A percentile compares a stretch with the other conserved stretches of the same genome.
phyloP scores from a whole-genome alignment of 768 basidiomycete genomes.

The Lactifluus hygrophoroides region DNA sequence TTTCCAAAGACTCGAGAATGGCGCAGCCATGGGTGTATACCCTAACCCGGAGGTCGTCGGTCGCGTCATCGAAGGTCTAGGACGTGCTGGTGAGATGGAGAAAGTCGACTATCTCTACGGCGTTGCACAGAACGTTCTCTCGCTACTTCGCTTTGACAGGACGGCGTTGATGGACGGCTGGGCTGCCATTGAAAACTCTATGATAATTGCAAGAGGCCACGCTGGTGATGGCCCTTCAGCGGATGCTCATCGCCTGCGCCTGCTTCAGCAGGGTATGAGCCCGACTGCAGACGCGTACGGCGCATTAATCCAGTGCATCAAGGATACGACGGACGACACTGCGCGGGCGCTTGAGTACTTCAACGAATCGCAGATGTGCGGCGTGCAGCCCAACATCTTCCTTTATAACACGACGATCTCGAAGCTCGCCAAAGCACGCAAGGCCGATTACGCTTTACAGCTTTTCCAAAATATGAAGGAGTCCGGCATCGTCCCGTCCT shows the following conservation, averaged over 20 bases:
- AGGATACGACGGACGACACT: slow-evolving; percentile 95
- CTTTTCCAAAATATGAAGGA: slow-evolving; percentile 85
- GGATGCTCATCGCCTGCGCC: slow-evolving; percentile 68
- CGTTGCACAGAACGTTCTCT: slow-evolving; percentile 54
- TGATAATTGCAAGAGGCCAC: slow-evolving; percentile 83
- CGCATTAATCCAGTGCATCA: slow-evolving; percentile 75
- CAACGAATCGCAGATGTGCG: slow-evolving; percentile 61
- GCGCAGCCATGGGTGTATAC: slow-evolving; percentile 36
- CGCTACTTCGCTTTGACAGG: slow-evolving; percentile 35
- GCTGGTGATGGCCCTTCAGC: slow-evolving; percentile 72
- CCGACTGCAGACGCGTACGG: slow-evolving; percentile 91
- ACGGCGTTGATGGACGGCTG: slow-evolving; percentile 50
- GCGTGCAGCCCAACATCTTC: slow-evolving; percentile 73
- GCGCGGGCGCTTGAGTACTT: slow-evolving; percentile 79
- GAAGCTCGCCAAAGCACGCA: slow-evolving; percentile 89
- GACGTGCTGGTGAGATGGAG: slow-evolving; percentile 50
- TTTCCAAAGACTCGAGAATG: slow-evolving; percentile 42
- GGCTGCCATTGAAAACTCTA: slow-evolving; percentile 77
- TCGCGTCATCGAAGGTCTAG: slow-evolving; percentile 58
- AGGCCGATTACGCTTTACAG: slow-evolving; percentile 81
- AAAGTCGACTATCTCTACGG: slow-evolving; percentile 61
- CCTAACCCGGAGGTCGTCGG: slow-evolving; percentile 48
- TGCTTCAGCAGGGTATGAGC: slow-evolving; percentile 66
- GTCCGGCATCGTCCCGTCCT: slow-evolving; percentile 51
- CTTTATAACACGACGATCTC: slow-evolving; percentile 97